Percentiles rank a stretch among this genome's conserved stretches.
Evolutionary conservation across 2,329 filamentous ascomycete species (phyloP).

Genomic region (Aspergillus sp.): DNA sequence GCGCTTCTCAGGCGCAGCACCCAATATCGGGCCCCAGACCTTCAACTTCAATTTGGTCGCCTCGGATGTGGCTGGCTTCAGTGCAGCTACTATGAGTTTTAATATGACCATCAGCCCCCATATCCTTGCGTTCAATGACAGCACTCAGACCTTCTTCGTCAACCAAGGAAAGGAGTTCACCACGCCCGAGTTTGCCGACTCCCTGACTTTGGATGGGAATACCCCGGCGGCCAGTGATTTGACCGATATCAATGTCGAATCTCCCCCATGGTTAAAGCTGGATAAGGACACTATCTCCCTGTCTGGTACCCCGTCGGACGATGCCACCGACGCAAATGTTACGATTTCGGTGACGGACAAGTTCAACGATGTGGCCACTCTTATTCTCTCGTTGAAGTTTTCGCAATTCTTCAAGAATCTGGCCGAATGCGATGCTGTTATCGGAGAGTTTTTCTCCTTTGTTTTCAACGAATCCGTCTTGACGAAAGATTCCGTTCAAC

Average conservation of each 20-base stretch:
- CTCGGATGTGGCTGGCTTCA: slow-evolving; percentile 76
- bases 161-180: slow-evolving; percentile 52
- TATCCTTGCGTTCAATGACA: slow-evolving; percentile 63
- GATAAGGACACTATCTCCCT: slow-evolving; percentile 62
- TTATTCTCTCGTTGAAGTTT: slow-evolving; percentile 52
- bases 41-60: slow-evolving; percentile 74
- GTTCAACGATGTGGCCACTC: slow-evolving; percentile 59
- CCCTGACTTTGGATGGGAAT: slow-evolving; percentile 59
- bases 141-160: slow-evolving; percentile 57
- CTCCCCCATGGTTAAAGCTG: slow-evolving; percentile 70
- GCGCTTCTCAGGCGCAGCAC: slow-evolving; percentile 70
- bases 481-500: slow-evolving; percentile 36
- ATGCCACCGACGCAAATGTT: slow-evolving; percentile 61
- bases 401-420: slow-evolving; percentile 46
- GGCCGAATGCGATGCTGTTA: slow-evolving; percentile 47
- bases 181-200: slow-evolving; percentile 53
- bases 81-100: slow-evolving; percentile 65
- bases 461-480: slow-evolving; percentile 47
- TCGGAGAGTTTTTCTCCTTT: slow-evolving; percentile 51
- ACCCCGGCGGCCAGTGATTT: slow-evolving; percentile 53
- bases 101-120: slow-evolving; percentile 71
- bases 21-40: slow-evolving; percentile 66
- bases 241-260: slow-evolving; percentile 49
- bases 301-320: slow-evolving; percentile 62
- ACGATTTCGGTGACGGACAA: slow-evolving; percentile 59